Evolutionary conservation across 108 stramenopile genomes (phyloP), one percentile per base, ranked within the genome.

Genomic region (Phaeodactylum tricornutum): DNA sequence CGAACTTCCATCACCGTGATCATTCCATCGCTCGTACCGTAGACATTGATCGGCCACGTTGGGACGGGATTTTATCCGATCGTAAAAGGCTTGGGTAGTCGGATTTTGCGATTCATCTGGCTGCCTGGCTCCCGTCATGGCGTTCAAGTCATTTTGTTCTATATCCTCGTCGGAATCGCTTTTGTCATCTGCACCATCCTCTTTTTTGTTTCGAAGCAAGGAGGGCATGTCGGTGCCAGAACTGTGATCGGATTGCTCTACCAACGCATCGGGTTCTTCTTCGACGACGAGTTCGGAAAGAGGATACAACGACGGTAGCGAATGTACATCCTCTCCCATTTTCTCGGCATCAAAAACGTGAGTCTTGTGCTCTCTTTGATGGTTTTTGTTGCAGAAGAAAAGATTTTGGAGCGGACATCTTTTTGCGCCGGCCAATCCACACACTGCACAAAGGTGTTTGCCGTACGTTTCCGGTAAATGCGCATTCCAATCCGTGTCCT

Each of bases 71-170:
- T 68, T 64, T 21, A 82, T 56, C 16, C 84, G 60, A 5, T 56
- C 63, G 50, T 73, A 84, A 64, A 90, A 90, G n/a, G 65, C 76
- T 54, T 72, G 74, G 28, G 88, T 85, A 3, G 44, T 43, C 2
- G 74, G 61, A 50, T 91, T 84, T 27, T 80, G 68, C 14, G 75
- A 74, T 14, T 66, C 71, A 7, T 52, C 66, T 12, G 64, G 55
- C 12, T 54, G 54, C 24, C 24, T 64, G 9, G 77, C 78, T 27
- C 75, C 74, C 0, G 50, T 51, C 53, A 87, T 64, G 29, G 59
- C 75, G 47, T 91, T 85, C 47, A 91, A 71, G 55, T 87, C 89
- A 14, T 56, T 57, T 57, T 91, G 89, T 53, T 84, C 82, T 51
- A 91, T 55, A 37, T 75, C 55, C 23, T 55, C 57, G 62, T 86